Base-by-base conservation (phyloP, 805 yeast genomes). In the Kluyveromyces siamensis region DNA sequence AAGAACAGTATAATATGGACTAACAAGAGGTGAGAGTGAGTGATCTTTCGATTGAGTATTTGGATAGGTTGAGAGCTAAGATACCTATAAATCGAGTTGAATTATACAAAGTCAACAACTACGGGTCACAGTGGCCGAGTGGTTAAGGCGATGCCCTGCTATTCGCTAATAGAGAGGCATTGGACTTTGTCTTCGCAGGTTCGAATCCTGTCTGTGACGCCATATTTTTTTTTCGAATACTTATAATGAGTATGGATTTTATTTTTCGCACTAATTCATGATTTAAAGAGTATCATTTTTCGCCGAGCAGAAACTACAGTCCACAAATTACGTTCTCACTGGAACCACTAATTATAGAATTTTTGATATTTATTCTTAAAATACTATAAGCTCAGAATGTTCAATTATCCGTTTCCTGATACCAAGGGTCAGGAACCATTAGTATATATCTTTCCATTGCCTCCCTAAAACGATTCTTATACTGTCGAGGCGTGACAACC, bases 131-230 rank as follows among this genome's bases (percentile, higher is more conserved):
- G 87, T 83, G 88, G 86, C 88, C 87, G 88, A 83, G 89, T 81
- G 89, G 88, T 83, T 83, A 83, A 83, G 88, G 88, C 86, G 89
- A 80, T 81, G 81, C 88, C 87, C 89, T 83, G 87, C 88, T 83
- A 81, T 72, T 62, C 56, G 59, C 65, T 57, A 74, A 79, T 74
- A 74, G 76, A 69, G 71, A 82, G 88, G 87, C 86, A 80, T 81
- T 83, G 87, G 84, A 87, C 80, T 83, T 74, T 83, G 81, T 87
- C 84, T 79, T 82, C 96, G 95, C 95, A 87, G 95, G 96, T 87
- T 87, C 96, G 96, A 87, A 87, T 87, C 96, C 95, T 87, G 96
- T 87, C 95, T 84, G 95, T 87, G 86, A 85, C 96, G 96, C 58
- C 65, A 68, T 72, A 72, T 77, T 73, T 78, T 78, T 76, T 67